phyloP scores from a whole-genome alignment of 352 stramenopile genomes.

The Phytophthora rubi region DNA sequence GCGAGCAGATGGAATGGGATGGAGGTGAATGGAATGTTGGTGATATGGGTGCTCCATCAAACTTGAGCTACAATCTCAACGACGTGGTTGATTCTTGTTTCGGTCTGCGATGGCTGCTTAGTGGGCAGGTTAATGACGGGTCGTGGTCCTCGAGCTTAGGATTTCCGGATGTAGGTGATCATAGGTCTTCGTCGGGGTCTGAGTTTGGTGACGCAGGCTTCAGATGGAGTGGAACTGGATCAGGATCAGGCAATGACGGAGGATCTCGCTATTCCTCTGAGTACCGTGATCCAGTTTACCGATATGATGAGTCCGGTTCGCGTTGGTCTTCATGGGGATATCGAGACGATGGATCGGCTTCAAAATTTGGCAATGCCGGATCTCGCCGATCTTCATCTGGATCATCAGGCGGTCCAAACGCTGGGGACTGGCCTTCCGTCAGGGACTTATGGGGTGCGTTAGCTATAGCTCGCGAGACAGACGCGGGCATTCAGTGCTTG shows the following conservation, averaged over 20 bases:
- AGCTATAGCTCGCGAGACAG: slow-evolving; percentile 15
- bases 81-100: slow-evolving; percentile 30
- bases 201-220: slow-evolving; percentile 9
- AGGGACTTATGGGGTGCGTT: slow-evolving; percentile 15
- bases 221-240: not conserved
- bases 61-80: slow-evolving; percentile 10
- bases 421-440: slow-evolving; percentile 15
- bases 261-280: slow-evolving; percentile 1
- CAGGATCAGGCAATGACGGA: slow-evolving; percentile 6
- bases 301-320: slow-evolving; percentile 21
- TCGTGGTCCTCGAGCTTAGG: slow-evolving; percentile 20
- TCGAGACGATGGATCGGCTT: slow-evolving; percentile 14
- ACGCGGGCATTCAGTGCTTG: slow-evolving; percentile 36
- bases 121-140: slow-evolving; percentile 15
- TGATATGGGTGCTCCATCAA: not conserved
- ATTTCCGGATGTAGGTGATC: slow-evolving; percentile 19
- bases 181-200: slow-evolving; percentile 10
- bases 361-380: slow-evolving; percentile 10
- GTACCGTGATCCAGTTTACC: slow-evolving; percentile 20
- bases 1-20: slow-evolving; percentile 26
- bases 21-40: slow-evolving; percentile 13
- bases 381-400: slow-evolving; percentile 25
- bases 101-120: slow-evolving; percentile 26
- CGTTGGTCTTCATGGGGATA: slow-evolving; percentile 30
- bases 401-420: slow-evolving; percentile 18